Conservation (phyloP, 2,329 filamentous ascomycete species). For the Teratosphaeria pseudoeucalypti region DNA sequence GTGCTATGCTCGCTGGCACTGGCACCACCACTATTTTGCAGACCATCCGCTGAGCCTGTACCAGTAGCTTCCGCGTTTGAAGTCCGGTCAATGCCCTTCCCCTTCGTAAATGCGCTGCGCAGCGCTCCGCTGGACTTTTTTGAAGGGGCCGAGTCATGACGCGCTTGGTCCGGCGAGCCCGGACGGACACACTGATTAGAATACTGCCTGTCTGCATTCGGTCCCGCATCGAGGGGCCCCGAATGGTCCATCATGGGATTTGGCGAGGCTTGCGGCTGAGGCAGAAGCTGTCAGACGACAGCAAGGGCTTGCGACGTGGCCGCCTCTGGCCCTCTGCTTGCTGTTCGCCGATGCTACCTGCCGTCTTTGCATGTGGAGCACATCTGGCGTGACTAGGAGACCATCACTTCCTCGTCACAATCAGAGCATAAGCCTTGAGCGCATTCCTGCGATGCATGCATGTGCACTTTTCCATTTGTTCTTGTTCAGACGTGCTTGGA, state of each 20-base stretch:
- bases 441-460: too few relatives aligned
- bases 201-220: conserved; percentile 15
- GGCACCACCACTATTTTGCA: neutral
- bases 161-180: conserved; percentile 10
- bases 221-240: conserved; percentile 22
- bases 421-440: too few relatives aligned
- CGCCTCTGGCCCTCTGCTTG: neutral
- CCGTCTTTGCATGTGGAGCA: neutral
- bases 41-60: neutral
- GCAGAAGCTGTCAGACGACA: neutral
- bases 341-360: neutral
- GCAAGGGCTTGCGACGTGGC: neutral
- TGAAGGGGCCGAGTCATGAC: neutral
- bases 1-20: neutral
- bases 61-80: neutral
- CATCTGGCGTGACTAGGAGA: too few relatives aligned
- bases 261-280: neutral
- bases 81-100: conserved; percentile 2
- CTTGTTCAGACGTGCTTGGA: too few relatives aligned
- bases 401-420: too few relatives aligned
- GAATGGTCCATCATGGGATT: conserved; percentile 15
- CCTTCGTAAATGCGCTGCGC: neutral
- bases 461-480: too few relatives aligned
- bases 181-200: conserved; percentile 8
- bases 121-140: neutral